Percentiles rank a stretch among this genome's conserved stretches.
phyloP scores from a whole-genome alignment of 129 eudicot species.

The Sambucus nigra region DNA sequence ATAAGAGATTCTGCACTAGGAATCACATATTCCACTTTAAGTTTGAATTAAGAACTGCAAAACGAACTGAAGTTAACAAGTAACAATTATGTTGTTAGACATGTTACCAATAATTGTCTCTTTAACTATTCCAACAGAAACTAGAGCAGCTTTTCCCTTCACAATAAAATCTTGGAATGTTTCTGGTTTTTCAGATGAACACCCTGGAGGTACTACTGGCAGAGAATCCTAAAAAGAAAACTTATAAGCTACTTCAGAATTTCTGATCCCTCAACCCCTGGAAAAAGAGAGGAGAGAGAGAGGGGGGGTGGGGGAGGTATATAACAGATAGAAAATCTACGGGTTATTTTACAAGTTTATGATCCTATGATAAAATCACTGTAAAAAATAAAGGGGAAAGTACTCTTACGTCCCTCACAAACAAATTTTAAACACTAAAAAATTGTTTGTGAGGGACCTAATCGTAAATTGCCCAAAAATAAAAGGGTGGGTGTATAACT shows the following conservation, averaged over 20 bases:
- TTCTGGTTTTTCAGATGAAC: slow-evolving; percentile 74
- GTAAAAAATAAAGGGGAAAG: too few relatives aligned
- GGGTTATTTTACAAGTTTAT: too few relatives aligned
- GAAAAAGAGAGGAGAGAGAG: too few relatives aligned
- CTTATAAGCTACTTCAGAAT: slow-evolving; percentile 4
- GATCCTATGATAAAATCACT: too few relatives aligned
- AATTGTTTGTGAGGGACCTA: too few relatives aligned
- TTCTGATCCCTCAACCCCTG: background rate
- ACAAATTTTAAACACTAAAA: too few relatives aligned
- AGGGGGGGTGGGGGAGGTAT: too few relatives aligned
- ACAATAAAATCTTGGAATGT: slow-evolving; percentile 60
- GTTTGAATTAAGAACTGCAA: background rate
- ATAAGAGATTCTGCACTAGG: background rate
- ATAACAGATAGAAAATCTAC: too few relatives aligned
- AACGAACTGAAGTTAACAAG: slow-evolving; percentile 10
- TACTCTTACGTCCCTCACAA: too few relatives aligned
- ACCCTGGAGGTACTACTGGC: slow-evolving; percentile 87
- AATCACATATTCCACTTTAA: background rate
- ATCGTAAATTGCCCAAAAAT: too few relatives aligned
- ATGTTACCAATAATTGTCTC: slow-evolving; percentile 61
- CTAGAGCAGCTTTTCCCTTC: slow-evolving; percentile 87
- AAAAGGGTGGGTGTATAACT: too few relatives aligned
- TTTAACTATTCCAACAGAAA: slow-evolving; percentile 91
- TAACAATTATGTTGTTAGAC: background rate
- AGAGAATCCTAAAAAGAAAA: slow-evolving; percentile 56